Percentiles rank a stretch among this genome's conserved stretches.
Conservation (phyloP, 257 asterid species). For the Scutellaria baicalensis region DNA sequence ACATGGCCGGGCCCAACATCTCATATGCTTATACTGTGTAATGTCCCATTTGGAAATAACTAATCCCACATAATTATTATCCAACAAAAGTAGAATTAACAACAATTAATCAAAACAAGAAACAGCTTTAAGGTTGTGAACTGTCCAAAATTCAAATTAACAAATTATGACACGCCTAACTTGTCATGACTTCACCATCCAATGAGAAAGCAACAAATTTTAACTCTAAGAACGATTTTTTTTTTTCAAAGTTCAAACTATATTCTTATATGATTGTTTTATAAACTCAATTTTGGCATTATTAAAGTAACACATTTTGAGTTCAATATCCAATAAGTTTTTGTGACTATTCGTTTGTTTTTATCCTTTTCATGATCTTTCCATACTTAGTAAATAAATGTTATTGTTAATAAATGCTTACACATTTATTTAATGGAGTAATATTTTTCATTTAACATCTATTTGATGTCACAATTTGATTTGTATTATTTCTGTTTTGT, state of each 20-base stretch:
- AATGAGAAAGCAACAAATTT: neutral
- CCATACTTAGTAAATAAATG: too few relatives aligned
- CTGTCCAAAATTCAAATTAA: neutral
- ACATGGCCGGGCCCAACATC: neutral
- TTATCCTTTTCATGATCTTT: too few relatives aligned
- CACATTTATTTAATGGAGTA: too few relatives aligned
- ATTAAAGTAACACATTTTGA: too few relatives aligned
- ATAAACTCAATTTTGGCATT: too few relatives aligned
- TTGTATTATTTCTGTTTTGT: too few relatives aligned
- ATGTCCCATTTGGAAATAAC: neutral
- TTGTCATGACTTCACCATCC: neutral
- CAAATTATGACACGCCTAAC: slow-evolving; percentile 3
- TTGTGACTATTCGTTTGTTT: too few relatives aligned
- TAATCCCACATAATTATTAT: neutral
- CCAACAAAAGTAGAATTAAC: neutral
- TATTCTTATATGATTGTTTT: too few relatives aligned
- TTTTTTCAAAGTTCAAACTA: slow-evolving; percentile 7
- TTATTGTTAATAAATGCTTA: too few relatives aligned
- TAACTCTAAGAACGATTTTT: neutral
- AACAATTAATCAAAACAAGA: neutral
- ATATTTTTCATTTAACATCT: too few relatives aligned
- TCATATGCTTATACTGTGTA: slow-evolving; percentile 5
- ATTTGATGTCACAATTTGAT: too few relatives aligned
- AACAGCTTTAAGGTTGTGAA: slow-evolving; percentile 12
- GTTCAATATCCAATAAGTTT: too few relatives aligned